Evolutionary conservation across 1,284 basidiomycete species (phyloP).

Genomic region (Trichosporon asahii): DNA sequence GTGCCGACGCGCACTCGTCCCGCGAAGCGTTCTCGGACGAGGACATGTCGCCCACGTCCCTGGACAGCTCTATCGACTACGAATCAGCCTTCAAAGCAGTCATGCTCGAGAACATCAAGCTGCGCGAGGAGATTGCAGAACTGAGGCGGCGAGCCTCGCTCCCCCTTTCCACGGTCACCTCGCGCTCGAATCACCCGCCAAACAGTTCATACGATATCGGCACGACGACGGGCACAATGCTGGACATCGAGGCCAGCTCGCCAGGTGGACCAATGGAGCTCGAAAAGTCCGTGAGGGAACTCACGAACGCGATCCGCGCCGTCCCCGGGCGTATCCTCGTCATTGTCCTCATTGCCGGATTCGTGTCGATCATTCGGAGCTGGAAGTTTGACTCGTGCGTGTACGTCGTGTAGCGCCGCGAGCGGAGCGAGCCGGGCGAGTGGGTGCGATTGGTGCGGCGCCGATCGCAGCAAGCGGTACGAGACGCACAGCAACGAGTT

Average conservation of each 20-base stretch:
- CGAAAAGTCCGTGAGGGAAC: neutral
- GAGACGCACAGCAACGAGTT: no score
- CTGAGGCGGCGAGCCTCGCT: neutral
- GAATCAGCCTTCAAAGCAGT: neutral
- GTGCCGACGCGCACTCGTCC: neutral
- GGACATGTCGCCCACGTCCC: neutral
- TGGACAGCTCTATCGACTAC: neutral
- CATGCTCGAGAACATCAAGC: neutral
- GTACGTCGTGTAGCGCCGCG: neutral
- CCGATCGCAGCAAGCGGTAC: no score
- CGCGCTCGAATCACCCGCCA: no score
- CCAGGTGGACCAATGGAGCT: neutral
- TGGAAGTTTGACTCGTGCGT: slow-evolving; percentile 2
- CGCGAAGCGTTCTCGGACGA: neutral
- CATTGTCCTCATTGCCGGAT: neutral
- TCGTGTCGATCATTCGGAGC: neutral
- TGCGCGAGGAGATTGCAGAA: neutral
- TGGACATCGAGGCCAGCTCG: no score
- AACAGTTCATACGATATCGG: no score
- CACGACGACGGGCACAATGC: no score
- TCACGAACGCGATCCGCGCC: neutral
- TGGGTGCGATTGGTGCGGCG: no score
- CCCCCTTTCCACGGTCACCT: neutral
- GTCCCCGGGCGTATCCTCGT: neutral
- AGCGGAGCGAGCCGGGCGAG: neutral